A percentile compares a stretch with the other conserved stretches of the same genome.
Conservation (phyloP, 805 yeast genomes). For the Gaillardinia entomophila region DNA sequence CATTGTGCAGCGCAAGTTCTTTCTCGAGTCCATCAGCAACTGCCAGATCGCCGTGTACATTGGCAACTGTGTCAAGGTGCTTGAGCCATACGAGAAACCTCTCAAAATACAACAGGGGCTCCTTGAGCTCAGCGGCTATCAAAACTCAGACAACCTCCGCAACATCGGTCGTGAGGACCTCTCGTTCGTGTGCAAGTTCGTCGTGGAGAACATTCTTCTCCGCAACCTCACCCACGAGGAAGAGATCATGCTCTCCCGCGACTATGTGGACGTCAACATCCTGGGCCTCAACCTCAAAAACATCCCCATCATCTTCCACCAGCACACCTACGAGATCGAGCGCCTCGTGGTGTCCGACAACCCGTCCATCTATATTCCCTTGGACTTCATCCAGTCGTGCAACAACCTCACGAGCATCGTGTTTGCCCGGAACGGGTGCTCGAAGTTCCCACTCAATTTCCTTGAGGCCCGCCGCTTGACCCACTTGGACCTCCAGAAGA, state of each 20-base stretch:
- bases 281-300: constrained; percentile 71
- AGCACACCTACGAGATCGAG: constrained; percentile 74
- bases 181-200: constrained; percentile 75
- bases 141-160: constrained; percentile 67
- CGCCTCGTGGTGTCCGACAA: constrained; percentile 78
- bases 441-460: constrained; percentile 68
- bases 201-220: constrained; percentile 57
- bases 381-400: constrained; percentile 82
- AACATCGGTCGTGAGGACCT: constrained; percentile 81
- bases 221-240: constrained; percentile 62
- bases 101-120: constrained; percentile 70
- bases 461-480: constrained; percentile 63
- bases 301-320: constrained; percentile 78
- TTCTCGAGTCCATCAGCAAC: constrained; percentile 62
- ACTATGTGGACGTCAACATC: constrained; percentile 69
- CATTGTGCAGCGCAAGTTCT: constrained; percentile 71
- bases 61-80: constrained; percentile 69
- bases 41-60: constrained; percentile 70
- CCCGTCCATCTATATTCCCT: constrained; percentile 78
- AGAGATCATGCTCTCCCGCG: constrained; percentile 58
- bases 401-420: constrained; percentile 61
- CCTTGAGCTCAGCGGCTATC: constrained; percentile 70
- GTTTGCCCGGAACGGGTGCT: constrained; percentile 68
- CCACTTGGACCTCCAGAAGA: constrained; percentile 69
- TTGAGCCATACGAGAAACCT: constrained; percentile 71